Percentiles rank a stretch among this genome's conserved stretches.
phyloP scores from a whole-genome alignment of 306 rosid species.

The Senna tora region DNA sequence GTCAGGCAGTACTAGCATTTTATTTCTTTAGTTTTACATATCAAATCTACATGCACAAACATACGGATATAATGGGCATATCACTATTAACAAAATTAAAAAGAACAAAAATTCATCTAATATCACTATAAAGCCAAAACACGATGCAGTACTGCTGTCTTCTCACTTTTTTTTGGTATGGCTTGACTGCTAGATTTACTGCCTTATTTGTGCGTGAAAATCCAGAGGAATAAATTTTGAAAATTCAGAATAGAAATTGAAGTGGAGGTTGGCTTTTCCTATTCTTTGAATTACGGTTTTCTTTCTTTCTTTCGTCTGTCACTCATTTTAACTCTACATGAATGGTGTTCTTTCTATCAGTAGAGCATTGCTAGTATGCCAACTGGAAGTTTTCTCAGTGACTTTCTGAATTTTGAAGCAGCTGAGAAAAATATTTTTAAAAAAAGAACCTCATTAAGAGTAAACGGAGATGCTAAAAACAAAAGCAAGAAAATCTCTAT shows the following conservation, averaged over 20 bases:
- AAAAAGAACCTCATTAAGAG: slow-evolving; percentile 20
- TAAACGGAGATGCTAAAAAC: slow-evolving; percentile 10
- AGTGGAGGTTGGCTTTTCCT: slow-evolving; percentile 10
- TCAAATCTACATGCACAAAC: slow-evolving; percentile 39
- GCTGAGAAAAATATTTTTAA: slow-evolving; percentile 5
- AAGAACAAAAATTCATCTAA: neutral
- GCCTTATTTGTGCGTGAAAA: slow-evolving; percentile 17
- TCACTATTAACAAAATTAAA: slow-evolving; percentile 25
- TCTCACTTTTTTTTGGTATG: slow-evolving; percentile 17
- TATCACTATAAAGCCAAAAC: slow-evolving; percentile 13
- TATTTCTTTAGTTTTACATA: slow-evolving; percentile 35
- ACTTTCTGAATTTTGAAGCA: slow-evolving; percentile 14
- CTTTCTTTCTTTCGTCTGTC: slow-evolving; percentile 29
- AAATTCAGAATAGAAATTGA: neutral
- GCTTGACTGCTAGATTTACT: slow-evolving; percentile 26
- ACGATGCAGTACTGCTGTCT: slow-evolving; percentile 23
- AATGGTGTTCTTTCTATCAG: slow-evolving; percentile 20
- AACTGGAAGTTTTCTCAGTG: slow-evolving; percentile 10
- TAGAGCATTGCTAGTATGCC: slow-evolving; percentile 21
- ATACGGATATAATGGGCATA: slow-evolving; percentile 25
- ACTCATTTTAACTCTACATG: slow-evolving; percentile 24
- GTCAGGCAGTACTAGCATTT: slow-evolving; percentile 33
- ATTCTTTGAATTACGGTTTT: slow-evolving; percentile 5
- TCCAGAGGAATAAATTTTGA: slow-evolving; percentile 1
- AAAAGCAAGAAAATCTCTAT: slow-evolving; percentile 1